A percentile compares a stretch with the other conserved stretches of the same genome.
Evolutionary conservation across 225 moss, liverwort and hornwort genomes (phyloP).

Genomic region (Thuidium tamariscinum): DNA sequence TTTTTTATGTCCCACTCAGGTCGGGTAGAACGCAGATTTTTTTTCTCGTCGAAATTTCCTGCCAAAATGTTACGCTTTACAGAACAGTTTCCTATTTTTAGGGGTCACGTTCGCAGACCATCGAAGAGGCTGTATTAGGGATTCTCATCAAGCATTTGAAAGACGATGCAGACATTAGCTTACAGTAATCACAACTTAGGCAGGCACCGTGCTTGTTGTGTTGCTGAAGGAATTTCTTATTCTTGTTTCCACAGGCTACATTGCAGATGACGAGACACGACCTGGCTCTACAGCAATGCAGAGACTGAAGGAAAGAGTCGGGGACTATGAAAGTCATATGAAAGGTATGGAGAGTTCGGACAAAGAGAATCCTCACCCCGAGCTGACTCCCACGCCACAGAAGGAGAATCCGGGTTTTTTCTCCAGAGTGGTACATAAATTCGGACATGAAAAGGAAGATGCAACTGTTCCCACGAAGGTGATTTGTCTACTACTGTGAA

Average conservation of each 20-base stretch:
- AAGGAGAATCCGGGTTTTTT: conserved; percentile 2
- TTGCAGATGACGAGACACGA: conserved; percentile 25
- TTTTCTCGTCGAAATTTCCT: not conserved
- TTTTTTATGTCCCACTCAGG: not conserved
- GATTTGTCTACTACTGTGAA: not conserved
- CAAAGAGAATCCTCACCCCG: conserved; percentile 6
- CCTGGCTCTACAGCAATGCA: not conserved
- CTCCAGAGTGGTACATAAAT: not conserved
- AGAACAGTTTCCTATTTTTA: not conserved
- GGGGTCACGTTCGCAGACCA: not conserved
- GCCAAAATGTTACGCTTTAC: not conserved
- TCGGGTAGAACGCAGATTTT: not conserved
- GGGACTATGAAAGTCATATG: not conserved
- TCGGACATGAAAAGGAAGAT: not conserved
- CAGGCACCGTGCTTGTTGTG: not conserved
- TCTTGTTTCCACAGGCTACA: not conserved
- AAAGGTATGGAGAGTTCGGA: conserved; percentile 6
- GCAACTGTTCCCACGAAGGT: not conserved
- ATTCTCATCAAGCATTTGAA: not conserved
- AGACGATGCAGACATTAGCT: not conserved
- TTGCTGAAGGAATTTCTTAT: not conserved
- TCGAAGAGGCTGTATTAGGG: not conserved
- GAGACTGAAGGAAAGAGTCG: not conserved
- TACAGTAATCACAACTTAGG: not conserved
- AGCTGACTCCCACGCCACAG: conserved; percentile 9